phyloP scores from a whole-genome alignment of 2,329 filamentous ascomycete genomes.

The Trematosphaeria pertusa region DNA sequence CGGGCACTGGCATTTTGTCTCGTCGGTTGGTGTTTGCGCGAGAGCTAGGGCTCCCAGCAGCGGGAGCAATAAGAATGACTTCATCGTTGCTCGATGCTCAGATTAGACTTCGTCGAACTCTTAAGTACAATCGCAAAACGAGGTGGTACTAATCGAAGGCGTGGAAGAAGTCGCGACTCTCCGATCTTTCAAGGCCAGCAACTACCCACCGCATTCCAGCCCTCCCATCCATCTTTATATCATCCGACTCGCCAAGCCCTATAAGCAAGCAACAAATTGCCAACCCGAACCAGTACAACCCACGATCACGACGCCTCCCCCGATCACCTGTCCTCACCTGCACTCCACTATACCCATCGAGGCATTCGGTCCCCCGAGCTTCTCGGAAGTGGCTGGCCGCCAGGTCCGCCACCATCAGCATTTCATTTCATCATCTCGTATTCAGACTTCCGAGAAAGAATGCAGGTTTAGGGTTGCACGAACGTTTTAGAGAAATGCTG shows the following conservation, averaged over 20 bases:
- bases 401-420: background rate
- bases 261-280: slow-evolving; percentile 7
- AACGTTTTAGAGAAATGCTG: background rate
- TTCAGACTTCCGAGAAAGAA: no score
- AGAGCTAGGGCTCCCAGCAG: slow-evolving; percentile 22
- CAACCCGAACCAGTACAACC: background rate
- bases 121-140: background rate
- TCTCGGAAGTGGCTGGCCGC: background rate
- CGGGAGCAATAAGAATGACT: slow-evolving; percentile 24
- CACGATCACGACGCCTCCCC: background rate
- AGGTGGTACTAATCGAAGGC: no score
- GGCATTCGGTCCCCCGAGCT: background rate
- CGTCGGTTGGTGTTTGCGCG: slow-evolving; percentile 18
- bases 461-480: background rate
- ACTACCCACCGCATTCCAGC: background rate
- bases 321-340: background rate
- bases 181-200: background rate
- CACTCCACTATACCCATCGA: background rate
- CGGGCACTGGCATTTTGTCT: slow-evolving; percentile 29
- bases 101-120: background rate
- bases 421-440: no score
- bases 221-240: slow-evolving; percentile 4
- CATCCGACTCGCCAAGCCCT: background rate
- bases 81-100: slow-evolving; percentile 21
- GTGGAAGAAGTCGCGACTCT: no score